phyloP scores from a whole-genome alignment of 1,284 basidiomycete genomes.

The Ganoderma sp. region DNA sequence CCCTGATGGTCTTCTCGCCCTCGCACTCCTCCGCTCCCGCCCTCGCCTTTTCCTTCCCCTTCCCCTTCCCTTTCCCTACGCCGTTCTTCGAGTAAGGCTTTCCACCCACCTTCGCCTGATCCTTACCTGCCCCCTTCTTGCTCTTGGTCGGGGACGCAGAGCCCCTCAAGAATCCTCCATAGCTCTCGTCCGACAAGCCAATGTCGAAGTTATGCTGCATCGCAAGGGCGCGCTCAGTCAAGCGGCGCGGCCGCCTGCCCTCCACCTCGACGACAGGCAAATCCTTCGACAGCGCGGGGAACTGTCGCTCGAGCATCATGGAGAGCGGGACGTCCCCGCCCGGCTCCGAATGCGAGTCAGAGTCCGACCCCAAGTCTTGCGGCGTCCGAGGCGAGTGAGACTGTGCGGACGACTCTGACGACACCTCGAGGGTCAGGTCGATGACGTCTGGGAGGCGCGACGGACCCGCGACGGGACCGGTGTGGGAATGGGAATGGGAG shows the following conservation, averaged over 20 bases:
- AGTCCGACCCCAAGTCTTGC: not conserved
- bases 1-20: not conserved
- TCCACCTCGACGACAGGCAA: not conserved
- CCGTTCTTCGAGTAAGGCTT: constrained; percentile 13
- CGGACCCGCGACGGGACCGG: constrained; percentile 2
- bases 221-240: constrained; percentile 15
- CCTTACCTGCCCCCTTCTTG: constrained; percentile 17
- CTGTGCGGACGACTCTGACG: not conserved
- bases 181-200: not conserved
- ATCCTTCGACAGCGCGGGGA: constrained; percentile 9
- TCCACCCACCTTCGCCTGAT: constrained; percentile 7
- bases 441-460: not conserved
- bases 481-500: not conserved
- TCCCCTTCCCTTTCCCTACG: constrained; percentile 13
- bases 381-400: not conserved
- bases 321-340: constrained; percentile 15
- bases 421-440: not conserved
- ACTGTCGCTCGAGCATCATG: constrained; percentile 8
- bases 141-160: not conserved
- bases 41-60: constrained; percentile 21
- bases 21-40: not conserved
- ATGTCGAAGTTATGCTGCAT: not conserved
- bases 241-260: constrained; percentile 11
- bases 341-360: not conserved
- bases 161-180: not conserved